These are phyloP conservation scores for Wickerhamiella alocasiicola DNA, from an alignment of 805 yeast species.

Conservation along the genomic window DNA sequence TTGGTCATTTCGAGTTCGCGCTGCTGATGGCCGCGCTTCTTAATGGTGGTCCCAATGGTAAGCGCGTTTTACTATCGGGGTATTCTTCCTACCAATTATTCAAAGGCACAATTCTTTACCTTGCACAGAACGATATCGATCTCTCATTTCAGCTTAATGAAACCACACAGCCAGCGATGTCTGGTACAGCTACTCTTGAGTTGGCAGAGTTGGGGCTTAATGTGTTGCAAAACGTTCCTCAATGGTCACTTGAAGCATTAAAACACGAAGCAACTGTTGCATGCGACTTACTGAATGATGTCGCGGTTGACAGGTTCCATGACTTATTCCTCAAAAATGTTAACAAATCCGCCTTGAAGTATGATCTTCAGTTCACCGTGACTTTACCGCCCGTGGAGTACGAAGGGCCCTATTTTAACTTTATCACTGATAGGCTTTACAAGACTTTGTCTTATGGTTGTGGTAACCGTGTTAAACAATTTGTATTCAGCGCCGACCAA, in stretches of 20 bases:
- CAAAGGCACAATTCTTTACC: conserved; percentile 70
- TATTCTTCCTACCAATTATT: conserved; percentile 88
- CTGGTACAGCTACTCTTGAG: conserved; percentile 9
- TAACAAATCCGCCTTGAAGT: conserved; percentile 40
- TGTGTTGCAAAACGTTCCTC: conserved; percentile 68
- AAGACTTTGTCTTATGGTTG: conserved; percentile 7
- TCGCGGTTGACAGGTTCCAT: conserved; percentile 71
- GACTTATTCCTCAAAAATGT: conserved; percentile 54
- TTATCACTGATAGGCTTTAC: conserved; percentile 1
- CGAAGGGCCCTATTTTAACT: neutral
- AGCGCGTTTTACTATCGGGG: conserved; percentile 68
- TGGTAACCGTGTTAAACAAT: conserved; percentile 5
- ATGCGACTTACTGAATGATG: conserved; percentile 56
- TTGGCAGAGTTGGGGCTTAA: conserved; percentile 42
- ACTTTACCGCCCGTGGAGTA: conserved; percentile 15
- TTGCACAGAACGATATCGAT: conserved; percentile 39
- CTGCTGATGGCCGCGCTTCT: conserved; percentile 67
- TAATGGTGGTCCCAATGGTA: conserved; percentile 62
- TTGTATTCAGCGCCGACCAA: neutral
- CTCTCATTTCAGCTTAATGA: neutral
- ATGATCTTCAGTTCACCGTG: conserved; percentile 49
- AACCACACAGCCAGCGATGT: conserved; percentile 4
- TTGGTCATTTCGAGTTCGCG: conserved; percentile 86
- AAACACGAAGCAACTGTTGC: conserved; percentile 60
- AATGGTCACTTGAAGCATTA: conserved; percentile 48